These are phyloP conservation scores for Phytophthora brassicae DNA, from an alignment of 352 stramenopile genomes.

Conservation along the genomic window DNA sequence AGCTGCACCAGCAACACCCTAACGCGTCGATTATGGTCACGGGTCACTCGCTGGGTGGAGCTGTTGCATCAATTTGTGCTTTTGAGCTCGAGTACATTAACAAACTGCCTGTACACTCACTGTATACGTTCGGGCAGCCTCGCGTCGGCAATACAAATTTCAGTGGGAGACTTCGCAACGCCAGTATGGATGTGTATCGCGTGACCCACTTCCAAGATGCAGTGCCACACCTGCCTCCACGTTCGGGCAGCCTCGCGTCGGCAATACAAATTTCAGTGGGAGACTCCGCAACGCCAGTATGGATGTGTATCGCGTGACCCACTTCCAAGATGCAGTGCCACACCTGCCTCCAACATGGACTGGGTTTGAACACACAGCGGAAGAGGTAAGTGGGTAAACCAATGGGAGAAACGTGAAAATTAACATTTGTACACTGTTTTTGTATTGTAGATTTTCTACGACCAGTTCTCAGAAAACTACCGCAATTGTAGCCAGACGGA, in stretches of 20 bases:
- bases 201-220: slow-evolving; percentile 80
- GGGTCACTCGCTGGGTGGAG: slow-evolving; percentile 75
- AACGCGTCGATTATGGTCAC: slow-evolving; percentile 59
- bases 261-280: slow-evolving; percentile 67
- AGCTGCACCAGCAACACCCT: slow-evolving; percentile 39
- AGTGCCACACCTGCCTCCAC: slow-evolving; percentile 79
- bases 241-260: slow-evolving; percentile 76
- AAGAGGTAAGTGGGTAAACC: slow-evolving; percentile 48
- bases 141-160: slow-evolving; percentile 76
- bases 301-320: slow-evolving; percentile 73
- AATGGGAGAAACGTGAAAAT: not conserved
- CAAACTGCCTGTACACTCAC: slow-evolving; percentile 46
- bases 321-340: slow-evolving; percentile 77
- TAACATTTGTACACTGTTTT: slow-evolving; percentile 10
- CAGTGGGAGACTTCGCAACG: slow-evolving; percentile 48
- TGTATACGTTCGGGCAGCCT: slow-evolving; percentile 83
- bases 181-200: slow-evolving; percentile 64
- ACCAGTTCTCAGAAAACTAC: slow-evolving; percentile 71
- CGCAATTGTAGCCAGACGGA: slow-evolving; percentile 53
- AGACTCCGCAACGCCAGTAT: slow-evolving; percentile 53
- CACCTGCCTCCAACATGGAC: slow-evolving; percentile 79
- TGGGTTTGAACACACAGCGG: slow-evolving; percentile 69
- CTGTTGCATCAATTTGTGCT: slow-evolving; percentile 68
- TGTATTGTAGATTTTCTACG: slow-evolving; percentile 72
- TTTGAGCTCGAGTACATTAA: slow-evolving; percentile 74